Percentiles rank a stretch among this genome's conserved stretches.
These are phyloP conservation scores for Scenedesmus sp. DNA, from an alignment of 163 green algal genomes.

Conservation along the genomic window DNA sequence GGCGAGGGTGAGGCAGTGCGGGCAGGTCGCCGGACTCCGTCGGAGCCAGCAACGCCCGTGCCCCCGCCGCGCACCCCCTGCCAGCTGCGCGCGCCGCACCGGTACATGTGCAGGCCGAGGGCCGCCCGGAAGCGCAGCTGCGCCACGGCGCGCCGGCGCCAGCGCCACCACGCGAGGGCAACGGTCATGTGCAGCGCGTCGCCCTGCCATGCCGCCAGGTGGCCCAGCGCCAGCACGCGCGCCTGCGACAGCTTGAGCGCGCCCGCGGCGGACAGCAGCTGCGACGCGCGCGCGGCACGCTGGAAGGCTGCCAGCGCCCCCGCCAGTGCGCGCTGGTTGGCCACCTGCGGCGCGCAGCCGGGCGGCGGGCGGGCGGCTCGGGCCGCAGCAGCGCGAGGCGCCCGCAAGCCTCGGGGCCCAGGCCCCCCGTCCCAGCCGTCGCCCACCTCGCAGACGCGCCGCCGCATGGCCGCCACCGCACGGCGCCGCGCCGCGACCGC, in stretches of 20 bases:
- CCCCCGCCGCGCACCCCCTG: background rate
- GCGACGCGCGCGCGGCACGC: conserved; percentile 20
- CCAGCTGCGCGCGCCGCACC: background rate
- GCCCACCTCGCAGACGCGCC: conserved; percentile 54
- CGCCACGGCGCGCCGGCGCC: conserved; percentile 49
- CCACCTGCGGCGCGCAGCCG: conserved; percentile 10
- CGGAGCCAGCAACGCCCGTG: too few relatives aligned
- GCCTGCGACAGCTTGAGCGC: conserved; percentile 51
- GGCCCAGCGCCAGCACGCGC: conserved; percentile 40
- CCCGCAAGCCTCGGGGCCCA: too few relatives aligned
- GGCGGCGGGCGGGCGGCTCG: background rate
- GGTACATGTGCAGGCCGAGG: conserved; percentile 54
- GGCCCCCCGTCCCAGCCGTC: too few relatives aligned
- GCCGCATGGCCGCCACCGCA: conserved; percentile 43
- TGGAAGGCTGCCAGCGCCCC: background rate
- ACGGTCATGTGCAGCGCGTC: conserved; percentile 59
- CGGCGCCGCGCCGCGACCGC: background rate
- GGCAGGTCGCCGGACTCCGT: background rate
- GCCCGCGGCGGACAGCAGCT: conserved; percentile 47
- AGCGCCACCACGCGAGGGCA: conserved; percentile 49
- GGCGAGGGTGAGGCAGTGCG: too few relatives aligned
- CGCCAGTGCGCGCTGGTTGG: background rate
- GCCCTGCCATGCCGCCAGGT: conserved; percentile 42
- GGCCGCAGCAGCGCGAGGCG: conserved; percentile 2
- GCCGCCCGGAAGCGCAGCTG: conserved; percentile 50